Base-by-base conservation (phyloP, 2,329 filamentous ascomycete species). In the Mycosphaerella sp. region DNA sequence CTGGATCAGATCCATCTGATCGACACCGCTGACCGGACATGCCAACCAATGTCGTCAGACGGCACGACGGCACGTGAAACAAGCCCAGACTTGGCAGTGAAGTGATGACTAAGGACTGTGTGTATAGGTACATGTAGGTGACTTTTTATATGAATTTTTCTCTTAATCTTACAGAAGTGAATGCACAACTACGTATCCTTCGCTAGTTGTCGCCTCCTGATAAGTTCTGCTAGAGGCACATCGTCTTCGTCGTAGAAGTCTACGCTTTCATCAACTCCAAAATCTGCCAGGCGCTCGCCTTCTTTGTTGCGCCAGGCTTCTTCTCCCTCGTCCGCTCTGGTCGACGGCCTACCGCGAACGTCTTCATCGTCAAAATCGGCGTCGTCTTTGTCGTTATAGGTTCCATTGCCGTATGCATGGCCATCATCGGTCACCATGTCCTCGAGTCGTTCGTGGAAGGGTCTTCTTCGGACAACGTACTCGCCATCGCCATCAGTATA, bases 221-320 rank as follows among this genome's bases (percentile, higher is more conserved):
- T 70, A 11, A 92, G 63, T 66, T 89, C 83, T 3, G 80, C 82
- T 40, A 92, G 71, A 0, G 87, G 87, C 11, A 92, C 72, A 62
- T 90, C 83, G 56, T 85, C 82, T 58, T 83, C 81, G 60, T 82
- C 77, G 29, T 82, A 80, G 45, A 84, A 84, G 58, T 89, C 85
- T 0, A 78, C 80, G 11, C 87, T 85, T 64, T 89, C 86, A 62
- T 92, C 88, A 0, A 93, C 87, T 1, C 88, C 88, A 65, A 84
- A 93, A 64, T 93, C 88, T 41, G 80, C 76, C 47, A 93, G 71
- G 34, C 82, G 76, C 65, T 92, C 86, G 1, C 87, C 88, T 49
- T 92, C 87, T 0, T 81, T 77, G 61, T 91, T 92, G 0, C 78
- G 81, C 87, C 87, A 93, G 4, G 74, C 79, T 41, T 78, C 77